Evolutionary conservation across 2,329 filamentous ascomycete genomes (phyloP).

Genomic region (Stachybotrys echinatus): DNA sequence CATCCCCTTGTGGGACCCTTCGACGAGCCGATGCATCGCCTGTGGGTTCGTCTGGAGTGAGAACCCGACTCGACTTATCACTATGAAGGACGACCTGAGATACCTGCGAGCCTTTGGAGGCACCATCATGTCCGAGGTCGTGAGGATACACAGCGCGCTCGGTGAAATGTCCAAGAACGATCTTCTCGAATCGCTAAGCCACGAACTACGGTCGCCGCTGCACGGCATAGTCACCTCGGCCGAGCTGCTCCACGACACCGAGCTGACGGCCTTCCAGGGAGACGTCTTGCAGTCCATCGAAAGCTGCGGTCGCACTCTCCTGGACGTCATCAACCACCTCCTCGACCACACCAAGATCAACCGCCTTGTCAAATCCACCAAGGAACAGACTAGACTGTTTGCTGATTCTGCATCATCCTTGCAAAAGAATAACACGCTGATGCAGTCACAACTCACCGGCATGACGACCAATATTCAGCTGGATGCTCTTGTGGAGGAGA

Average conservation of each 20-base stretch:
- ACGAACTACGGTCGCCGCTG: conserved; percentile 2
- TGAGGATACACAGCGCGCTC: neutral
- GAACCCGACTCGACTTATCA: conserved; percentile 16
- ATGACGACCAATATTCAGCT: conserved; percentile 17
- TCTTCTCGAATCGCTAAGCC: neutral
- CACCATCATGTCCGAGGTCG: conserved; percentile 1
- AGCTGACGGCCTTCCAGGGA: conserved; percentile 28
- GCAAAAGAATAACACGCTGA: neutral
- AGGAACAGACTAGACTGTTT: neutral
- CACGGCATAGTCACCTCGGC: conserved; percentile 19
- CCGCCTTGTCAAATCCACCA: conserved; percentile 10
- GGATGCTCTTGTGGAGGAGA: conserved; percentile 30
- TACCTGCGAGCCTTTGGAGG: conserved; percentile 3
- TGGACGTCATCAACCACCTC: conserved; percentile 43
- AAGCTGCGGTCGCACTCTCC: conserved; percentile 37
- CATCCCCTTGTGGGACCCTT: conserved; percentile 30
- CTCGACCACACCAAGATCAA: conserved; percentile 46
- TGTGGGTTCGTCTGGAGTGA: conserved; percentile 35
- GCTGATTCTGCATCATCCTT: neutral
- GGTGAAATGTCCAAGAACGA: neutral
- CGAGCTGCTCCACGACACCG: conserved; percentile 35
- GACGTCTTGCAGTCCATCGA: conserved; percentile 38
- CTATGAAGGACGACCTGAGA: neutral
- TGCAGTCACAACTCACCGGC: neutral
- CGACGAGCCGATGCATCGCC: conserved; percentile 29